Evolutionary conservation across 139 green algal species (phyloP).

Genomic region (Diplosphaera chodatii): DNA sequence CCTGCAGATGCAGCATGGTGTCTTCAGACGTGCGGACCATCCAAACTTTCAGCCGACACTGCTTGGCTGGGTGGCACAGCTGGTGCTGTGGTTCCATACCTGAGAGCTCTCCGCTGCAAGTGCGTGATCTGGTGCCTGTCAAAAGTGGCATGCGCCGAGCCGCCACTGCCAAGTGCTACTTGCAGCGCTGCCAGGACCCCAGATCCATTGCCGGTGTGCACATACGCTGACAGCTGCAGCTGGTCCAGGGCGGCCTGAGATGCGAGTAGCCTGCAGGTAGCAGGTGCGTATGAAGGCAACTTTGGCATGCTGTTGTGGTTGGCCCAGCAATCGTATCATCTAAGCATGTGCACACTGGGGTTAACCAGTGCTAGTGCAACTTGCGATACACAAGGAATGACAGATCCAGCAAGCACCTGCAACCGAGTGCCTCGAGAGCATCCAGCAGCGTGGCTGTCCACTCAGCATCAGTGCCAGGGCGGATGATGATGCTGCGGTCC

Average conservation of each 20-base stretch:
- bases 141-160: background rate
- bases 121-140: background rate
- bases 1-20: too few relatives aligned
- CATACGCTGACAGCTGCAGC: constrained; percentile 3
- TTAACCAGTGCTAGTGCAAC: background rate
- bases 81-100: too few relatives aligned
- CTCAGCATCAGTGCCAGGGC: background rate
- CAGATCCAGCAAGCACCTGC: background rate
- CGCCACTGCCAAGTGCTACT: background rate
- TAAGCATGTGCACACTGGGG: too few relatives aligned
- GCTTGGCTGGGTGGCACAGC: too few relatives aligned
- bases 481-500: background rate
- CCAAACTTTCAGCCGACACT: too few relatives aligned
- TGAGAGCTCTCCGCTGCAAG: background rate
- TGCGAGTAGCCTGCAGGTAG: background rate
- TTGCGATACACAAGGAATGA: background rate
- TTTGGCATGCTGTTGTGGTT: too few relatives aligned
- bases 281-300: background rate
- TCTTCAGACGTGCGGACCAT: too few relatives aligned
- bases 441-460: background rate
- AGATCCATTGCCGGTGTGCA: constrained; percentile 19
- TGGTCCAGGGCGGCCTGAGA: background rate
- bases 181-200: constrained; percentile 27
- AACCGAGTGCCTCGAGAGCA: background rate
- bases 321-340: too few relatives aligned